phyloP scores from a whole-genome alignment of 192 early-diverging fungal genomes.

The Coemansia asiatica region DNA sequence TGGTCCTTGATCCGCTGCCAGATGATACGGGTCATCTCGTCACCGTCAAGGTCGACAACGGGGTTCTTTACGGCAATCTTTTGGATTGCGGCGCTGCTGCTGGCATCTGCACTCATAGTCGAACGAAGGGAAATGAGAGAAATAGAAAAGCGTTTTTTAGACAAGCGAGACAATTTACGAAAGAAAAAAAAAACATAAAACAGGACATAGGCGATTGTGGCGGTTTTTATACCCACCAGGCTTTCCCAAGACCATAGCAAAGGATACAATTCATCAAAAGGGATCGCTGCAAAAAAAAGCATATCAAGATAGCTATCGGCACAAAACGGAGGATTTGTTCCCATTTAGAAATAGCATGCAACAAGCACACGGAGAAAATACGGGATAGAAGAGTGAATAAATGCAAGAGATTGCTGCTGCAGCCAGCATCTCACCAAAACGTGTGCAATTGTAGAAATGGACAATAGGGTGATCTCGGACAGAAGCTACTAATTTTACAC shows the following conservation, averaged over 20 bases:
- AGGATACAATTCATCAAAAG: no score
- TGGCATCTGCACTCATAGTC: constrained; percentile 50
- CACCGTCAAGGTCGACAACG: constrained; percentile 87
- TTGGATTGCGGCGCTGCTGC: constrained; percentile 23
- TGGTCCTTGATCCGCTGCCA: constrained; percentile 92
- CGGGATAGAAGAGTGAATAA: neutral
- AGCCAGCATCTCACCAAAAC: neutral
- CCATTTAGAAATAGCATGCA: neutral
- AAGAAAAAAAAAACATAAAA: neutral
- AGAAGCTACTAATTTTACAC: no score
- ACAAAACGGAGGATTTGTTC: constrained; percentile 1
- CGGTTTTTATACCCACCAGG: neutral
- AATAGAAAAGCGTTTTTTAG: neutral
- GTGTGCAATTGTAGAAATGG: neutral
- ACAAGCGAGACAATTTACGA: neutral
- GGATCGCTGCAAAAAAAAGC: neutral
- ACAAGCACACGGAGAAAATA: neutral
- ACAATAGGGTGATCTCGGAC: constrained; percentile 11
- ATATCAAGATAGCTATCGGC: constrained; percentile 6
- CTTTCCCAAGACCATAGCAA: neutral
- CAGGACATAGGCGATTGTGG: neutral
- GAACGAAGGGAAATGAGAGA: constrained; percentile 2
- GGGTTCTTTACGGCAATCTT: constrained; percentile 83
- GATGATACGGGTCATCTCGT: constrained; percentile 99
- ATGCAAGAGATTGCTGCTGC: constrained; percentile 4